Evolutionary conservation across 305 asterid genomes (phyloP).

Genomic region (Rubia occidens): DNA sequence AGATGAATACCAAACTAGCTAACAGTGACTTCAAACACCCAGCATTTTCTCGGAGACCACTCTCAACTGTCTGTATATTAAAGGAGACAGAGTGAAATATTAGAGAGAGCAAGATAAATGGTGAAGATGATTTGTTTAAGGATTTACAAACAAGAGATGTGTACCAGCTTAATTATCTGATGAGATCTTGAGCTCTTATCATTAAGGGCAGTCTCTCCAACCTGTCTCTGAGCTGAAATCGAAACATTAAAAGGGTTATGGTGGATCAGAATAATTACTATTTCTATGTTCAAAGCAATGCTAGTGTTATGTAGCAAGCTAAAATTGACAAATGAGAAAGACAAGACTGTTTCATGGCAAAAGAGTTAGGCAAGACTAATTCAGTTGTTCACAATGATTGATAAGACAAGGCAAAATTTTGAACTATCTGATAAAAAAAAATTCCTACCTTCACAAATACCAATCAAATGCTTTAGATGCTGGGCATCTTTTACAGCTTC

Average conservation of each 20-base stretch:
- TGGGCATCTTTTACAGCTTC: conserved; percentile 63
- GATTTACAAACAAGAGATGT: conserved; percentile 9
- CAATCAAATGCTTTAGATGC: conserved; percentile 62
- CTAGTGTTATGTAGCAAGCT: not conserved
- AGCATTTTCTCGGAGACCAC: conserved; percentile 68
- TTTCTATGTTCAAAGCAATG: not conserved
- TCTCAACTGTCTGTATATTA: conserved; percentile 52
- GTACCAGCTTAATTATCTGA: conserved; percentile 90
- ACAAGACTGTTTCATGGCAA: not conserved
- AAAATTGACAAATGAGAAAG: not conserved
- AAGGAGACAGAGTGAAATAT: not conserved
- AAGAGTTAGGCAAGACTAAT: not conserved
- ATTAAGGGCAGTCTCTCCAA: conserved; percentile 80
- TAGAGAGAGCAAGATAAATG: not conserved
- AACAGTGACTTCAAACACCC: conserved; percentile 65
- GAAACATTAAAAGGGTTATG: not conserved
- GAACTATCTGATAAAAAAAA: not conserved
- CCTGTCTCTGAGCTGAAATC: conserved; percentile 89
- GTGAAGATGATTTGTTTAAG: not conserved
- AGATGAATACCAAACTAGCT: conserved; percentile 67
- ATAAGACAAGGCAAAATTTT: conserved; percentile 9
- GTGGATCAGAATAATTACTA: conserved; percentile 6
- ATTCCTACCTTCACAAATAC: conserved; percentile 67
- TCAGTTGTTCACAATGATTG: not conserved
- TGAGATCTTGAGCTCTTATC: conserved; percentile 98